Base-by-base conservation (phyloP, 176 grass and related monocot genomes). In the Thinopyrum elongatum region DNA sequence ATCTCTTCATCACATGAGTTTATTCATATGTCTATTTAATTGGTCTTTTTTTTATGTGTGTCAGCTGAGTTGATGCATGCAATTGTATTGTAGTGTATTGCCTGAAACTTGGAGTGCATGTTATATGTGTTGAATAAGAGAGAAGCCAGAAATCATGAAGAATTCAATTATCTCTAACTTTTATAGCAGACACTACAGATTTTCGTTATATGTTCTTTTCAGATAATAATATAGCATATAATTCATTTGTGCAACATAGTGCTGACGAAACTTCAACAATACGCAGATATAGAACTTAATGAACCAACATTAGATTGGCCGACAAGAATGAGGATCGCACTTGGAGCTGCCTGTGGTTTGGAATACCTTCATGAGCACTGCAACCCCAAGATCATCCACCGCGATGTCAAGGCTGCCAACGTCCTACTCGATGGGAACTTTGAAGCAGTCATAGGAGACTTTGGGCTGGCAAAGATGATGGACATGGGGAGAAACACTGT, bases 291-390 rank as follows among this genome's bases (percentile, higher is more conserved):
- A 86, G 93, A 90, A 73, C 70, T 82, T 67, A 85, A 83, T 19
- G 91, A 95, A 85, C 84, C 87, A 69, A 71, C 47, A 53, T 84
- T 98, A 73, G 91, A 93, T 83, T 98, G 95, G 95, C 30, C 77
- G 27, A 91, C 65, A 29, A 94, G 95, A 82, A 86, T 78, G 73
- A 78, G 7, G 61, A 85, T 98, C 19, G 89, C 95, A 72, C 78
- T 95, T 67, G 95, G 89, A 5, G 76, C 95, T 75, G 95, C 95
- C 35, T 77, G 81, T 85, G 95, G 95, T 57, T 79, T 98, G 65
- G 91, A 93, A 64, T 98, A 98, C 77, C 91, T 98, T 67, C 95
- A 98, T 68, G 95, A 98, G 72, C 91, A 95, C 55, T 95, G 95
- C 84, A 92, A 95, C 61, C 95, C 95, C 34, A 98, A 93, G 73